phyloP scores from a whole-genome alignment of 2,329 filamentous ascomycete species.

The Fusarium sp. region DNA sequence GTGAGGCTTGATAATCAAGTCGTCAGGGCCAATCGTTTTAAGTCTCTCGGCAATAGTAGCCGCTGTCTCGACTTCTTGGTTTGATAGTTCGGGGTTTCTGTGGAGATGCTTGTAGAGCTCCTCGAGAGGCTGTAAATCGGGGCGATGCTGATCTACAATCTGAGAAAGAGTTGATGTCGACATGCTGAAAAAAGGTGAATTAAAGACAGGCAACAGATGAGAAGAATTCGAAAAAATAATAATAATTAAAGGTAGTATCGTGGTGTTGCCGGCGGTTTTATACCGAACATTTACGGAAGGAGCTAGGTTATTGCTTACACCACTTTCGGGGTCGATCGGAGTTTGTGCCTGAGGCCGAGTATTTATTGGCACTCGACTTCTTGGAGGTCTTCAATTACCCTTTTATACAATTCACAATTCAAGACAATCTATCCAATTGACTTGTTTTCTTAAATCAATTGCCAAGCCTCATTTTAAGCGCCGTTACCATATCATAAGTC shows the following conservation, averaged over 20 bases:
- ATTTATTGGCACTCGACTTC: background rate
- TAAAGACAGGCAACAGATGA: too few relatives aligned
- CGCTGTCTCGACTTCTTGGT: constrained; percentile 66
- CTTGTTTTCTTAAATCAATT: background rate
- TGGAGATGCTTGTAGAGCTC: constrained; percentile 68
- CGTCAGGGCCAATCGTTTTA: fast-evolving
- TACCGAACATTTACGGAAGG: constrained; percentile 2
- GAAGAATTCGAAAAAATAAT: too few relatives aligned
- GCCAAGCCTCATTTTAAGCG: background rate
- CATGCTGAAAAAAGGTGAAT: background rate
- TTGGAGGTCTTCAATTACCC: too few relatives aligned
- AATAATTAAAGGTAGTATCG: background rate
- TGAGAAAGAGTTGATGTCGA: background rate
- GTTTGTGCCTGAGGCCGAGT: background rate
- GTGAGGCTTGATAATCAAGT: constrained; percentile 55
- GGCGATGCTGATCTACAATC: constrained; percentile 14
- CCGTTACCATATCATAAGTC: fast-evolving
- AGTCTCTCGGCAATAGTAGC: constrained; percentile 59
- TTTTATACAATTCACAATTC: too few relatives aligned
- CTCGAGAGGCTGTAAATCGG: constrained; percentile 9
- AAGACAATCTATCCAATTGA: too few relatives aligned
- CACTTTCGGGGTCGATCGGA: background rate
- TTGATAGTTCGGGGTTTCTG: constrained; percentile 68
- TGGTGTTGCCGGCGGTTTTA: constrained; percentile 1
- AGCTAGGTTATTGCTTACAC: background rate